phyloP scores from a whole-genome alignment of 1,139 yeast genomes.

The Debaryomyces sp. region DNA sequence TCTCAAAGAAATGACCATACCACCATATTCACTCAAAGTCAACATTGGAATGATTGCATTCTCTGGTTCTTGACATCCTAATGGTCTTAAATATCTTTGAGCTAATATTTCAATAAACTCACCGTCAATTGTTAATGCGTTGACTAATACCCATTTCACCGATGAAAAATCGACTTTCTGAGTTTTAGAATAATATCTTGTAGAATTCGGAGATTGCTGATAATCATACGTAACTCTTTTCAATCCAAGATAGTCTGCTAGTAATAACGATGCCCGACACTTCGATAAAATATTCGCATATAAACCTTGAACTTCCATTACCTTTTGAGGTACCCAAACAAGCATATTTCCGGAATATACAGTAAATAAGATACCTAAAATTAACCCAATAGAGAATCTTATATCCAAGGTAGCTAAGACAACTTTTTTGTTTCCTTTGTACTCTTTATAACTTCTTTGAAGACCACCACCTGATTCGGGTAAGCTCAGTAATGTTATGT shows the following conservation, averaged over 20 bases:
- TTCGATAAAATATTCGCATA: conserved; percentile 80
- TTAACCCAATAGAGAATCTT: conserved; percentile 85
- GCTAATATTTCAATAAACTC: conserved; percentile 89
- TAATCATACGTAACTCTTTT: conserved; percentile 93
- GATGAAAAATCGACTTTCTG: conserved; percentile 77
- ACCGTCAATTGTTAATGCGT: conserved; percentile 90
- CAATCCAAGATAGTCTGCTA: conserved; percentile 88
- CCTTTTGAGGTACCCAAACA: conserved; percentile 76
- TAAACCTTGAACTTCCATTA: conserved; percentile 82
- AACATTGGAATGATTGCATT: conserved; percentile 87
- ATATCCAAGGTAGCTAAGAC: conserved; percentile 79
- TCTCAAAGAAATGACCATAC: conserved; percentile 87
- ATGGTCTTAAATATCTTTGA: conserved; percentile 88
- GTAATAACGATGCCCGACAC: conserved; percentile 68
- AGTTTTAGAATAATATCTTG: conserved; percentile 78
- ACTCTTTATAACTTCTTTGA: conserved; percentile 33
- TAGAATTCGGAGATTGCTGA: conserved; percentile 84
- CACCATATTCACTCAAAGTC: conserved; percentile 92
- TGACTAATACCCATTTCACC: conserved; percentile 87
- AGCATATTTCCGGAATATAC: conserved; percentile 83
- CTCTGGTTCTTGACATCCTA: conserved; percentile 80
- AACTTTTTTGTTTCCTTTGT: conserved; percentile 33
- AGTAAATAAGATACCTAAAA: conserved; percentile 77
- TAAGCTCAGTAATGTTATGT: conserved; percentile 65
- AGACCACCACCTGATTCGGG: conserved; percentile 52